Percentiles rank a stretch among this genome's conserved stretches.
Evolutionary conservation across 225 moss, liverwort and hornwort genomes (phyloP).

Genomic region (Bryoerythrophyllum caledonicum): DNA sequence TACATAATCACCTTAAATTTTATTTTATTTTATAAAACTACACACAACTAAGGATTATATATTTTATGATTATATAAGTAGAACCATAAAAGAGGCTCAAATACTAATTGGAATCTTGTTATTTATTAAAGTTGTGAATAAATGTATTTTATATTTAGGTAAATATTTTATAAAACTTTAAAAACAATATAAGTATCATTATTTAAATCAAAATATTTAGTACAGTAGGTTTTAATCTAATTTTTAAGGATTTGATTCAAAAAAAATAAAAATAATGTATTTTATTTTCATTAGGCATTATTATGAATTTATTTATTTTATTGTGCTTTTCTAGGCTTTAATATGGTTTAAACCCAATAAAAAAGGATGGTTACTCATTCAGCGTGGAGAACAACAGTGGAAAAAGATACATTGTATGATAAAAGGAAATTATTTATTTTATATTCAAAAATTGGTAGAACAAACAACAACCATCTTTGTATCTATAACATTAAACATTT

Average conservation of each 20-base stretch:
- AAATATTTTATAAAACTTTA: no score
- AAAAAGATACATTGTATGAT: constrained; percentile 52
- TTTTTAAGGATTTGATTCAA: no score
- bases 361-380: constrained; percentile 42
- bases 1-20: background rate
- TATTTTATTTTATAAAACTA: no score
- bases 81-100: background rate
- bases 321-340: constrained; percentile 19
- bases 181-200: no score
- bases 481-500: rapidly evolving
- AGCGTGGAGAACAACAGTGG: constrained; percentile 9
- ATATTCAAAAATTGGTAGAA: constrained; percentile 34
- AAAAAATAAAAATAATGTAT: no score
- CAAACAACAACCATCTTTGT: background rate
- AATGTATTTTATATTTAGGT: background rate
- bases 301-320: no score
- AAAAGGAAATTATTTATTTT: constrained; percentile 44
- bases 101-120: background rate
- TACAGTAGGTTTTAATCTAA: background rate
- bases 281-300: no score
- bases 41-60: no score
- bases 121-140: background rate
- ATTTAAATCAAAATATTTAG: background rate
- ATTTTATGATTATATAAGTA: background rate
- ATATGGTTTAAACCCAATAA: constrained; percentile 56